phyloP scores from a whole-genome alignment of 108 stramenopile genomes.

The Pseudonitzschia delicatissima region DNA sequence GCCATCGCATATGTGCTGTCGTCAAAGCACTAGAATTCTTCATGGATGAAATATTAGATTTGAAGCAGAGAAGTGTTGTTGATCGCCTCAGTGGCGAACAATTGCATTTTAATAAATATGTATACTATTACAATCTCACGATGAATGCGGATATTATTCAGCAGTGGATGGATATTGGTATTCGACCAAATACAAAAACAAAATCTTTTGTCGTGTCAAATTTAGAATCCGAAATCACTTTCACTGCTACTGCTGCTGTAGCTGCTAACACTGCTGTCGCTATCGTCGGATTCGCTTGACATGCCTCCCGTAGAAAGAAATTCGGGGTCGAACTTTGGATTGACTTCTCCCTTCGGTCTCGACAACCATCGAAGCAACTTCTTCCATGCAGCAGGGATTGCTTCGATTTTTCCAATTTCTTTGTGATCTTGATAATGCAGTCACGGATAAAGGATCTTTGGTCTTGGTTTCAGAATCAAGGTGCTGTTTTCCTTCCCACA shows the following conservation, averaged over 20 bases:
- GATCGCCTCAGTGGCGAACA: too few species aligned
- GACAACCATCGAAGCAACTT: conserved; percentile 13
- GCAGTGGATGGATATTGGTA: too few species aligned
- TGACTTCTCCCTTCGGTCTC: conserved; percentile 22
- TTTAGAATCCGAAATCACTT: not conserved
- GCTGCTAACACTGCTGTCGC: conserved; percentile 4
- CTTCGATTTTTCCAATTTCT: conserved; percentile 8
- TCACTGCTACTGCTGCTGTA: not conserved
- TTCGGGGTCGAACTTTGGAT: conserved; percentile 29
- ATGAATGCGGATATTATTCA: too few species aligned
- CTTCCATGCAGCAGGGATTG: conserved; percentile 7
- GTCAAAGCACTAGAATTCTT: too few species aligned
- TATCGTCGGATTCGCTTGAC: conserved; percentile 1
- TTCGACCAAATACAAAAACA: too few species aligned
- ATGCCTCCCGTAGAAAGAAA: not conserved
- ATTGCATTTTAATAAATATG: too few species aligned
- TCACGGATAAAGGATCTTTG: conserved; percentile 23
- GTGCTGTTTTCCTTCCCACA: conserved; percentile 14
- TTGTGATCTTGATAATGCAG: conserved; percentile 15
- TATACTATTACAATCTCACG: too few species aligned
- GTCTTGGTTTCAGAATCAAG: conserved; percentile 18
- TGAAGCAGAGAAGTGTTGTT: too few species aligned
- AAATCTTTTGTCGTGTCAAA: too few species aligned
- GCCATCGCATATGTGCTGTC: too few species aligned
- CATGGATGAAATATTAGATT: too few species aligned